These are phyloP conservation scores for Mycena leptocephala DNA, from an alignment of 768 basidiomycete genomes.

Conservation along the genomic window DNA sequence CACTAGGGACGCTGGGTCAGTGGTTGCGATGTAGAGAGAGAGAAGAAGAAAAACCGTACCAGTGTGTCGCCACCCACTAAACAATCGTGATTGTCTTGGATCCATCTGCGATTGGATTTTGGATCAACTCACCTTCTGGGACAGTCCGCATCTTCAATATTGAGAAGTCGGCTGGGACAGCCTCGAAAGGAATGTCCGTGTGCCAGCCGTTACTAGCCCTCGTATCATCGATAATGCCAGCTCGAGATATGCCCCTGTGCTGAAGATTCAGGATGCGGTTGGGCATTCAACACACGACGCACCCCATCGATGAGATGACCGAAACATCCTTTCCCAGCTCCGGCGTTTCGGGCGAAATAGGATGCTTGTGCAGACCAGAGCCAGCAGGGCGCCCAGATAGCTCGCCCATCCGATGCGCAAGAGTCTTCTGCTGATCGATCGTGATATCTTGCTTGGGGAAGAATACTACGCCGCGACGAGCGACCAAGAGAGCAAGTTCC, in stretches of 20 bases:
- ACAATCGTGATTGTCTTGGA: not conserved
- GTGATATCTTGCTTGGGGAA: conserved; percentile 69
- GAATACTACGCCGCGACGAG: conserved; percentile 76
- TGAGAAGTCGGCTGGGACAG: conserved; percentile 72
- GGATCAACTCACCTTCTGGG: conserved; percentile 46
- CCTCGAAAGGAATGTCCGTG: conserved; percentile 74
- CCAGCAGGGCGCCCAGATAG: conserved; percentile 64
- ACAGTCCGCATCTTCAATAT: conserved; percentile 59
- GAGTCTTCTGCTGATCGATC: conserved; percentile 65
- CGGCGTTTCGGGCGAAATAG: conserved; percentile 62
- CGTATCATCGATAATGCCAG: conserved; percentile 6
- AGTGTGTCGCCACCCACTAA: conserved; percentile 59
- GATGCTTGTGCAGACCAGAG: conserved; percentile 69
- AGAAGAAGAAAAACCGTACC: conserved; percentile 41
- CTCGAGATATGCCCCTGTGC: not conserved
- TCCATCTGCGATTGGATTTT: not conserved
- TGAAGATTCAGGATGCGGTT: not conserved
- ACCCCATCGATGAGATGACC: conserved; percentile 65
- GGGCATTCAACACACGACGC: conserved; percentile 18
- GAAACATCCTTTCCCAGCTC: conserved; percentile 71
- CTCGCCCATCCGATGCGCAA: conserved; percentile 63
- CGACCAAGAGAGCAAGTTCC: conserved; percentile 68
- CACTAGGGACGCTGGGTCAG: conserved; percentile 42
- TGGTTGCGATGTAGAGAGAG: not conserved
- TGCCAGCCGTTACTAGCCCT: conserved; percentile 55